These are phyloP conservation scores for Claviceps citrina DNA, from an alignment of 2,329 filamentous ascomycete species.

Conservation along the genomic window DNA sequence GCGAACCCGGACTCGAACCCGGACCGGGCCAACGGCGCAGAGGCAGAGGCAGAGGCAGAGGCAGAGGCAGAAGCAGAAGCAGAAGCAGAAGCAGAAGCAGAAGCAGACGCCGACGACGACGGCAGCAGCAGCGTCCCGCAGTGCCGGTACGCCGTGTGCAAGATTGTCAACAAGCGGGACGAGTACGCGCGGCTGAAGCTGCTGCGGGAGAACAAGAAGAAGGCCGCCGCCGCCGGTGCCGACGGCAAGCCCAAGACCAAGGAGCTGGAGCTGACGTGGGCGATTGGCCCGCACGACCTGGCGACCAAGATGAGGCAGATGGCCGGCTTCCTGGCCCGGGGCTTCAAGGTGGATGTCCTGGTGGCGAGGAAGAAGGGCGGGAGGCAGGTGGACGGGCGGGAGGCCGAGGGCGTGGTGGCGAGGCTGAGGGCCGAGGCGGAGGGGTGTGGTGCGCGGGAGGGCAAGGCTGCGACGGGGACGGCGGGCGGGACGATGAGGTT, in stretches of 20 bases:
- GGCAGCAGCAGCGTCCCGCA: too few species aligned
- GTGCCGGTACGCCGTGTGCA: slow-evolving; percentile 46
- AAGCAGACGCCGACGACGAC: too few species aligned
- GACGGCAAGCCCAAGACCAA: slow-evolving; percentile 38
- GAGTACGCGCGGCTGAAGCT: slow-evolving; percentile 28
- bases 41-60: too few species aligned
- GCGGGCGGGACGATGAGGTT: slow-evolving; percentile 28
- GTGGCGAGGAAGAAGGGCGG: slow-evolving; percentile 51
- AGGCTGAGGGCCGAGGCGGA: slow-evolving; percentile 21
- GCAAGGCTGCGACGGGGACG: slow-evolving; percentile 28
- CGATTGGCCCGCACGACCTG: slow-evolving; percentile 62
- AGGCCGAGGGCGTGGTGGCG: slow-evolving; percentile 42
- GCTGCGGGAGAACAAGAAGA: slow-evolving; percentile 28
- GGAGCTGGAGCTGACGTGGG: slow-evolving; percentile 82
- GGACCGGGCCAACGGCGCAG: slow-evolving; percentile 12
- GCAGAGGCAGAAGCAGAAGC: too few species aligned
- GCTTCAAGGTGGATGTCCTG: slow-evolving; percentile 58
- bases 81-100: too few species aligned
- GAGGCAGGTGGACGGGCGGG: slow-evolving; percentile 41
- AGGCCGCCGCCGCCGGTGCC: slow-evolving; percentile 26
- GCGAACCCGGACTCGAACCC: too few species aligned
- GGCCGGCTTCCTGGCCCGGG: slow-evolving; percentile 54
- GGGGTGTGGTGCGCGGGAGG: slow-evolving; percentile 26
- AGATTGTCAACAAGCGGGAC: slow-evolving; percentile 45
- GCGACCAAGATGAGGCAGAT: slow-evolving; percentile 54